phyloP scores from a whole-genome alignment of 1,284 basidiomycete species.

The Cystobasidium sp. region DNA sequence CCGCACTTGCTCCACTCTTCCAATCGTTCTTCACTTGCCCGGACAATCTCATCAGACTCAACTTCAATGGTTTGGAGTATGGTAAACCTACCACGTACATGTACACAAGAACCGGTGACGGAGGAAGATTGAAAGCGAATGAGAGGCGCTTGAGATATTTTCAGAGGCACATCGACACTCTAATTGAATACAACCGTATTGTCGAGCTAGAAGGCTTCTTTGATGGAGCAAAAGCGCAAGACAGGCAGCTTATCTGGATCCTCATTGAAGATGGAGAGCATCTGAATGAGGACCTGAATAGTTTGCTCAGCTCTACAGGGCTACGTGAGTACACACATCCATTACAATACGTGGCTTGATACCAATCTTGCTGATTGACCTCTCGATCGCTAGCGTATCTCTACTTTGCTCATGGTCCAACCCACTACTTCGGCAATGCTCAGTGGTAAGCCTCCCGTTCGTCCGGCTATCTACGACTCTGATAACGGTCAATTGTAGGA shows the following conservation, averaged over 20 bases:
- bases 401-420: constrained; percentile 4
- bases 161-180: constrained; percentile 3
- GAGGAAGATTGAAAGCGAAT: constrained; percentile 10
- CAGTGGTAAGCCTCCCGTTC: constrained; percentile 1
- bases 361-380: not conserved
- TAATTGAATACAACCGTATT: constrained; percentile 1
- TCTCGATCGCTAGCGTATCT: not conserved
- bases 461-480: not conserved
- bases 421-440: constrained; percentile 3
- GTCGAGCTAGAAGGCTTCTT: not conserved
- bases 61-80: not conserved
- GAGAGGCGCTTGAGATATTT: constrained; percentile 11
- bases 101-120: constrained; percentile 27
- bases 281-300: constrained; percentile 1
- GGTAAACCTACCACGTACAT: constrained; percentile 34
- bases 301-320: not conserved
- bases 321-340: constrained; percentile 1
- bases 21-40: constrained; percentile 25
- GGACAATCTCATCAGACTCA: constrained; percentile 11
- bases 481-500: not conserved
- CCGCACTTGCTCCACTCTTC: constrained; percentile 2
- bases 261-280: constrained; percentile 13
- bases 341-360: not conserved
- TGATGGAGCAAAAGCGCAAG: not conserved
- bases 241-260: constrained; percentile 23